phyloP scores from a whole-genome alignment of 257 asterid species.

The Perilla frutescens region DNA sequence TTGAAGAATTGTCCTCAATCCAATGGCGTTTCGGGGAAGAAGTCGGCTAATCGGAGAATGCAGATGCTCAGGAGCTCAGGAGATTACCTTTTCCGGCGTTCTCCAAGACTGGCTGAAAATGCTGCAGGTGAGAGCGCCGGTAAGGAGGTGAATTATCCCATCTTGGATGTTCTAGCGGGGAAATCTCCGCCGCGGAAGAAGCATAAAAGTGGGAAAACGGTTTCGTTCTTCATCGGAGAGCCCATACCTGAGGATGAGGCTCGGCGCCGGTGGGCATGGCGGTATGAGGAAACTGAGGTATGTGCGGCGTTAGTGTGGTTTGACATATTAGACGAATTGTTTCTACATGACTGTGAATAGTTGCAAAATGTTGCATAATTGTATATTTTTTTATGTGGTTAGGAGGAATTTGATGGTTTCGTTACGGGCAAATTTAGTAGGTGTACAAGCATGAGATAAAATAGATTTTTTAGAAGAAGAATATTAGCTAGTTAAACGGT shows the following conservation, averaged over 20 bases:
- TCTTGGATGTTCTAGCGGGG: constrained; percentile 25
- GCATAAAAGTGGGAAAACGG: constrained; percentile 32
- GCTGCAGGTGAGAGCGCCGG: constrained; percentile 36
- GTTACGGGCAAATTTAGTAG: not conserved
- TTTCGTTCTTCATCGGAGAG: constrained; percentile 46
- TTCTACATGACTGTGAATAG: not conserved
- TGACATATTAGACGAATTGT: not conserved
- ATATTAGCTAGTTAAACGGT: not conserved
- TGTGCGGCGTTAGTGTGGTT: constrained; percentile 22
- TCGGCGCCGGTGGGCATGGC: constrained; percentile 53
- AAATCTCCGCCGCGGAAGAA: constrained; percentile 43
- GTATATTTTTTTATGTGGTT: not conserved
- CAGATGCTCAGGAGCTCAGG: constrained; percentile 36
- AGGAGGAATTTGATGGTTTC: not conserved
- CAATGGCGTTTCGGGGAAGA: constrained; percentile 28
- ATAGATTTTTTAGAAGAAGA: not conserved
- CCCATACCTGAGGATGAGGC: constrained; percentile 52
- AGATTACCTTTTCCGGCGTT: constrained; percentile 32
- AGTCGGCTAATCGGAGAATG: constrained; percentile 29
- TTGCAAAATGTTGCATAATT: not conserved
- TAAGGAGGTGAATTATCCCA: constrained; percentile 22
- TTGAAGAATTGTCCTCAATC: constrained; percentile 30
- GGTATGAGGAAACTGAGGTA: constrained; percentile 47
- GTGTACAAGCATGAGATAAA: constrained; percentile 14
- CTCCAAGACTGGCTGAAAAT: constrained; percentile 44